Evolutionary conservation across 176 grass and related monocot species (phyloP), one percentile per base, ranked within the genome.

Genomic region (Calamus simplicifolius): DNA sequence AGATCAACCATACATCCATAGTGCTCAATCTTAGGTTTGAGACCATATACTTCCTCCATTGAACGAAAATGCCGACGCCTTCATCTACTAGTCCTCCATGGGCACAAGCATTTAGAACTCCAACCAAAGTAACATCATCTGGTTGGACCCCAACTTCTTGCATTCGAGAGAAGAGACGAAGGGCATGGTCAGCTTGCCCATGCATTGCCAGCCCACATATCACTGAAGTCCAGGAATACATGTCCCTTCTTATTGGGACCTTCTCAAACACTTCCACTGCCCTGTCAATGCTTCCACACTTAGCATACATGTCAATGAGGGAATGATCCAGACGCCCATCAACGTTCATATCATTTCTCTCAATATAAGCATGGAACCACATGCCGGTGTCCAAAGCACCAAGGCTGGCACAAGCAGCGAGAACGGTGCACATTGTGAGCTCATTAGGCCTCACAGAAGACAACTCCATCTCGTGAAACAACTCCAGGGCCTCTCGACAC

Each of bases 301-400:
- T 95, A 49, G 73, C 64, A 4, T 95, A 95, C 80, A 95, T 86
- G 30, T 89, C 90, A 71, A 89, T 69, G 52, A 95, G 69, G 64
- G 27, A 49, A 15, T 63, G 58, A 52, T 82, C 79, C 57, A 89
- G 56, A 29, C 65, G 68, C 0, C 78, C 71, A 18, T 76, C 67
- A 57, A 51, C 21, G 59, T 81, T 82, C 51, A 86, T 70, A 23
- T 10, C 6, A n/a, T 77, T 78, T 62, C 56, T 86, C 63, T 77
- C 72, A 53, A 85, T 70, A 55, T 81, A 84, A 0, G 63, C 66
- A 70, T 95, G 85, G 50, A 81, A 19, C 83, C 77, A 79, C 27
- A 86, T 84, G 28, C 80, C 82, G 52, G 77, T 80, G 51, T 75
- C 75, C 69, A 95, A 59, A 76, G 79, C 75, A 25, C 72, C 81